Conservation (phyloP, 148 eudicot species). For the Cornus suecica region DNA sequence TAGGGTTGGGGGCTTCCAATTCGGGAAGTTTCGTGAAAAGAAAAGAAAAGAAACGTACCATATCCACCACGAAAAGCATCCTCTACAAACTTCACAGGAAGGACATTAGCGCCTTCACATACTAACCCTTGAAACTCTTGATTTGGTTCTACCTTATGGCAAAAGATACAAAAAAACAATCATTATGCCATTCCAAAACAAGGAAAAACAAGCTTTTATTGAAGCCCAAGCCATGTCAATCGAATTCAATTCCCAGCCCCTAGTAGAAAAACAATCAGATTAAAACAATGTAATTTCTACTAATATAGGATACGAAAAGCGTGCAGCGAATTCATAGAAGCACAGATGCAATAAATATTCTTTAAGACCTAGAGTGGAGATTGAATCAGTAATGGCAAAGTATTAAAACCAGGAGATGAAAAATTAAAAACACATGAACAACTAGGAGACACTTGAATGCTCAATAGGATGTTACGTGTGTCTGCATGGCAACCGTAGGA, state of each 20-base stretch:
- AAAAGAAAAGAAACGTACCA: conserved; percentile 47
- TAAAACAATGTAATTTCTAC: neutral
- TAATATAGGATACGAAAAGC: neutral
- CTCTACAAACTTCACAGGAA: conserved; percentile 87
- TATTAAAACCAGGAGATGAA: too few species aligned
- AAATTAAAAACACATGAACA: too few species aligned
- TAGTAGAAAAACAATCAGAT: conserved; percentile 12
- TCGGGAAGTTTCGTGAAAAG: too few species aligned
- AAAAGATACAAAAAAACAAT: conserved; percentile 26
- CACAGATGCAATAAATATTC: neutral
- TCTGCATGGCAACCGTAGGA: too few species aligned
- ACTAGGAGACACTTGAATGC: too few species aligned
- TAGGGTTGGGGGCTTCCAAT: too few species aligned
- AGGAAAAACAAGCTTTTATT: neutral
- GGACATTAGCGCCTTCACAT: conserved; percentile 99
- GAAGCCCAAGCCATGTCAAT: neutral
- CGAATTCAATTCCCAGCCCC: neutral
- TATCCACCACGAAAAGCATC: conserved; percentile 95
- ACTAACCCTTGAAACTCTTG: conserved; percentile 97
- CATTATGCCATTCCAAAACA: conserved; percentile 11
- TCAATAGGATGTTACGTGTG: too few species aligned
- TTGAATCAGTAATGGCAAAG: too few species aligned
- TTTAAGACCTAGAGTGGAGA: too few species aligned
- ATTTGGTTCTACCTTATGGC: conserved; percentile 96
- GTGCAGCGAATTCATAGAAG: neutral